Evolutionary conservation across 305 asterid genomes (phyloP).

Genomic region (Solanum aculeatissimum): DNA sequence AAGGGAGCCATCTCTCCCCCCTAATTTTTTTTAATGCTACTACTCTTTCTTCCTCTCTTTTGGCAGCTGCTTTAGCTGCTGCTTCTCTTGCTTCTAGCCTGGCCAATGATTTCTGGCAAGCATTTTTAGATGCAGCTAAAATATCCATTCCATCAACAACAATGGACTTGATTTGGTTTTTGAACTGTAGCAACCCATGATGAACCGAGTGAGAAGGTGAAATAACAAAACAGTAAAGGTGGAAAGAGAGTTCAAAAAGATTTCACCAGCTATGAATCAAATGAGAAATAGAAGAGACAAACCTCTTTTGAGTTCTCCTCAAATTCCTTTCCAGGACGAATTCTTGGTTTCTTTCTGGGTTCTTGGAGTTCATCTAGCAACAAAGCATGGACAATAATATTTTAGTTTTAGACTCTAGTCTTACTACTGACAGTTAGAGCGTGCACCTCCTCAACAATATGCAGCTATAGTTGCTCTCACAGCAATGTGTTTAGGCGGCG

Average conservation of each 20-base stretch:
- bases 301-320: constrained; percentile 72
- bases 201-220: not conserved
- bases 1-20: constrained; percentile 93
- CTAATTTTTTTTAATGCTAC: constrained; percentile 51
- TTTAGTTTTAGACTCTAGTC: not conserved
- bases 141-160: constrained; percentile 58
- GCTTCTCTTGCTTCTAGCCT: constrained; percentile 62
- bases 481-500: not conserved
- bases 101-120: constrained; percentile 37
- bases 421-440: not conserved
- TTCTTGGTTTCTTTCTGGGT: constrained; percentile 57
- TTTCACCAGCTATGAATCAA: not conserved
- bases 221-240: not conserved
- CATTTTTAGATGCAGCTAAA: constrained; percentile 42
- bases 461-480: not conserved
- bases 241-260: not conserved
- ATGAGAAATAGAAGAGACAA: not conserved
- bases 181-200: constrained; percentile 31
- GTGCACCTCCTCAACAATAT: not conserved
- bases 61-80: constrained; percentile 48
- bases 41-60: constrained; percentile 73
- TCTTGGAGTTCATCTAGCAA: constrained; percentile 44
- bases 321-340: constrained; percentile 53
- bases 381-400: not conserved
- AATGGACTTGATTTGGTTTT: constrained; percentile 46